phyloP scores from a whole-genome alignment of 2,329 filamentous ascomycete species.

The Colletotrichum tropicicola region DNA sequence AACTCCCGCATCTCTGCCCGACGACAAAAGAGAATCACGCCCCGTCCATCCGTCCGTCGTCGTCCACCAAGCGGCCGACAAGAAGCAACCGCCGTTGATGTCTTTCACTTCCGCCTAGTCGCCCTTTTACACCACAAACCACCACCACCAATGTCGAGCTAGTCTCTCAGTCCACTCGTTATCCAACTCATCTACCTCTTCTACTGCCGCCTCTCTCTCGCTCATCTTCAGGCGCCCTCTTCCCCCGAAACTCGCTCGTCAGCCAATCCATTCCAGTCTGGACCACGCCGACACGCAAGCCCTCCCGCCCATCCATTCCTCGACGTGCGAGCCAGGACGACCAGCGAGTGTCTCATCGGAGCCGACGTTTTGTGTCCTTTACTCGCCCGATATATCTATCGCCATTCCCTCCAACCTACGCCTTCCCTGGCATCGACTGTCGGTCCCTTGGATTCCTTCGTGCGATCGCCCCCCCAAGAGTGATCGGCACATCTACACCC shows the following conservation, averaged over 20 bases:
- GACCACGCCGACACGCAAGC: conserved; percentile 3
- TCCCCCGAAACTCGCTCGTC: conserved; percentile 3
- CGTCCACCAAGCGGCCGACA: conserved; percentile 13
- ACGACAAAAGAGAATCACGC: conserved; percentile 24
- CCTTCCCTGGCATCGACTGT: background rate
- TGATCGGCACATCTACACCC: conserved; percentile 19
- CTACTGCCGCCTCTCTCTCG: conserved; percentile 5
- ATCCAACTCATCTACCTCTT: background rate
- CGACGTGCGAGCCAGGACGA: background rate
- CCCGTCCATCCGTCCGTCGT: conserved; percentile 5
- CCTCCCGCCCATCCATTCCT: conserved; percentile 24
- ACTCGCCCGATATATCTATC: conserved; percentile 6
- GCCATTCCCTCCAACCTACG: background rate
- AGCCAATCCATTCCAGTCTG: conserved; percentile 17
- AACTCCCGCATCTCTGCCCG: no score
- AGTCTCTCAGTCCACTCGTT: conserved; percentile 34
- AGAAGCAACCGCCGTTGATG: conserved; percentile 20
- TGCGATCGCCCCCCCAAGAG: conserved; percentile 11
- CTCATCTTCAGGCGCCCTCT: background rate
- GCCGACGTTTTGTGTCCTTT: conserved; percentile 3
- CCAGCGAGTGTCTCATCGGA: conserved; percentile 1
- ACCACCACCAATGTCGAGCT: conserved; percentile 29
- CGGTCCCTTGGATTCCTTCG: conserved; percentile 1
- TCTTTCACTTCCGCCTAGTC: conserved; percentile 28
- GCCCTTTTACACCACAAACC: conserved; percentile 8